These are phyloP conservation scores for Yarrowia sp. DNA, from an alignment of 805 yeast genomes.

Conservation along the genomic window DNA sequence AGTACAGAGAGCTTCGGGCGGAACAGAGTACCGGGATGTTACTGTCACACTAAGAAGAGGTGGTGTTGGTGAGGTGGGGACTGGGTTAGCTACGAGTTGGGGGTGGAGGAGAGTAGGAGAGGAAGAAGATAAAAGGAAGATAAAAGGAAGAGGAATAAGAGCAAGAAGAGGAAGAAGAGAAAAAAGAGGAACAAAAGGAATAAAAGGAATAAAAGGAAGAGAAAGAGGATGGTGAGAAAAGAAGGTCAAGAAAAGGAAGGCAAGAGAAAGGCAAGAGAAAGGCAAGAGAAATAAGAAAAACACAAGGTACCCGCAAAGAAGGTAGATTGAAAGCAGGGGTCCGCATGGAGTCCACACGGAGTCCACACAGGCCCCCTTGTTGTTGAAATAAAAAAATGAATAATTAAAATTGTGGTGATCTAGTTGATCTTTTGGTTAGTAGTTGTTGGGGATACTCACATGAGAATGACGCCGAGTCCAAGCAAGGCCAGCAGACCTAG, in stretches of 20 bases:
- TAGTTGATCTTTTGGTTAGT: constrained; percentile 9
- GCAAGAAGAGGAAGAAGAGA: background rate
- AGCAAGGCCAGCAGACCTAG: constrained; percentile 29
- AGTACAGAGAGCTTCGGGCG: background rate
- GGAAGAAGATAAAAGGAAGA: background rate
- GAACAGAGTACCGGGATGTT: background rate
- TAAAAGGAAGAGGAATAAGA: background rate
- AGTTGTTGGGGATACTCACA: constrained; percentile 28
- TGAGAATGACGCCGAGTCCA: constrained; percentile 20
- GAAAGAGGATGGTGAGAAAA: background rate
- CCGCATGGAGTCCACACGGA: too few relatives aligned
- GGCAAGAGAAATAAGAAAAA: background rate
- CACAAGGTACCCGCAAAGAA: background rate
- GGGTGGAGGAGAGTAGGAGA: background rate
- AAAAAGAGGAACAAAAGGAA: background rate
- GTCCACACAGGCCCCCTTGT: too few relatives aligned
- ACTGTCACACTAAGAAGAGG: constrained; percentile 6
- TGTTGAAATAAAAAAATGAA: background rate
- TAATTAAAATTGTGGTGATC: background rate
- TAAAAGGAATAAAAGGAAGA: background rate
- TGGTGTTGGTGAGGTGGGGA: constrained; percentile 17
- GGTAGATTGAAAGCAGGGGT: too few relatives aligned
- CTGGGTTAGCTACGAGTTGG: constrained; percentile 16
- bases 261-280: background rate
- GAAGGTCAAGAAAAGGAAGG: background rate